phyloP scores from a whole-genome alignment of 2,329 filamentous ascomycete species.

The Blastomyces gilchristii region DNA sequence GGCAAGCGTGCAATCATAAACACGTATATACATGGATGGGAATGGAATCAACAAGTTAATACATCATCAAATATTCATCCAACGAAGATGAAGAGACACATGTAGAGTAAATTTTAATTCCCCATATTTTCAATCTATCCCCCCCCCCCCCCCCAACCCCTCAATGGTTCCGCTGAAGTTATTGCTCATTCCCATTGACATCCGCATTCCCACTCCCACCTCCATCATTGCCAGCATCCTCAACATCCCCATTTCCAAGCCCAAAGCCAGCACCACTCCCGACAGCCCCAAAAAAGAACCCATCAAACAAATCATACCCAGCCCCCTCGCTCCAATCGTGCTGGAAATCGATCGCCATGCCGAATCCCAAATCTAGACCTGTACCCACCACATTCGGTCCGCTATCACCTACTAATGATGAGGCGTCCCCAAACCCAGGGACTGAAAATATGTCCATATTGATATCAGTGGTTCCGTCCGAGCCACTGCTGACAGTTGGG shows the following conservation, averaged over 20 bases:
- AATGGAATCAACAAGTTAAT: neutral
- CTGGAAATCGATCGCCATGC: slow-evolving; percentile 37
- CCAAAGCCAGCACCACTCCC: slow-evolving; percentile 1
- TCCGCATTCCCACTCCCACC: neutral
- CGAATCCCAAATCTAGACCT: slow-evolving; percentile 37
- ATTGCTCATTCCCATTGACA: neutral
- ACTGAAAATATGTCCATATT: slow-evolving; percentile 19
- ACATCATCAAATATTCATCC: neutral
- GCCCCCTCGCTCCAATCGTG: slow-evolving; percentile 42
- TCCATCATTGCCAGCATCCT: neutral
- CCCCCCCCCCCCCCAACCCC: too few species aligned
- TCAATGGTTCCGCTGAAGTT: neutral
- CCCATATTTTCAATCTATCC: neutral
- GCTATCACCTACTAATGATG: slow-evolving; percentile 16
- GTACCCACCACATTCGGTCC: slow-evolving; percentile 27
- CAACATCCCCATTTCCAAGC: neutral
- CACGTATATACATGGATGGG: neutral
- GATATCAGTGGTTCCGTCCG: slow-evolving; percentile 24
- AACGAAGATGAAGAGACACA: neutral
- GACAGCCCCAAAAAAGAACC: slow-evolving; percentile 44
- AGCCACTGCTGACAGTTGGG: slow-evolving; percentile 13
- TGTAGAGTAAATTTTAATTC: neutral
- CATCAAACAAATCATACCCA: slow-evolving; percentile 44
- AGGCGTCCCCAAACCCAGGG: slow-evolving; percentile 21
- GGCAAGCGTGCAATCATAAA: neutral